Base-by-base conservation (phyloP, 495 filamentous ascomycete genomes). In the Xylaria scruposa region DNA sequence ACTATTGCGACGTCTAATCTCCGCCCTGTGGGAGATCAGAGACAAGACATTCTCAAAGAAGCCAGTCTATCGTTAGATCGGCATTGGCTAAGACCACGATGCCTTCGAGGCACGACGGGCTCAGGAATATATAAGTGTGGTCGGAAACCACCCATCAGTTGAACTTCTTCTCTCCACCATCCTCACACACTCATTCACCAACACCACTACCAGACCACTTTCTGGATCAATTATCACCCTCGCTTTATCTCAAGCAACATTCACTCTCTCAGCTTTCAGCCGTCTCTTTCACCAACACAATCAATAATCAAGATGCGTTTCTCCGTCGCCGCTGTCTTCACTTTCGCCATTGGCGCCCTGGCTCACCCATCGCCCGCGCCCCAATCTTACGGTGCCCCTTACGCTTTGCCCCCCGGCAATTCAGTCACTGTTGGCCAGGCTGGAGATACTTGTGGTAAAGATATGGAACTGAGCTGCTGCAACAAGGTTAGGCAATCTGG, bases 401-500 rank as follows among this genome's bases (percentile, higher is more conserved):
- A 36, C 56, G 42, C 42, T 5, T n/a, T 36, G 42, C 46, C 71
- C 46, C 46, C 71, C 46, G 19, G 44, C 40, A 38, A 66, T 53
- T n/a, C 26, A 15, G 75, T 85, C 65, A 87, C 85, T 63, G 78
- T 86, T 76, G 74, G 83, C 76, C 77, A 87, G 78, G 85, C 81
- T 26, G 80, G 82, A 68, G 78, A 80, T 75, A 85, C 83, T 76
- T 87, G 85, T 68, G 85, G 85, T 76, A 74, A 81, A 74, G 78
- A 86, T 73, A 61, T 79, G 42, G 76, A 78, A 40, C 70, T 79
- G 33, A 79, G 77, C 77, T 79, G 77, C 77, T 79, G 77, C 78
- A 83, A 85, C 72, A 77, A 84, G 76, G 82, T 87, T 59, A 81
- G 82, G 71, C 86, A 85, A 81, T 84, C 83, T 56, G 85, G 86